These are phyloP conservation scores for Paracoccidioides brasiliensis DNA, from an alignment of 2,329 filamentous ascomycete genomes.

Conservation along the genomic window DNA sequence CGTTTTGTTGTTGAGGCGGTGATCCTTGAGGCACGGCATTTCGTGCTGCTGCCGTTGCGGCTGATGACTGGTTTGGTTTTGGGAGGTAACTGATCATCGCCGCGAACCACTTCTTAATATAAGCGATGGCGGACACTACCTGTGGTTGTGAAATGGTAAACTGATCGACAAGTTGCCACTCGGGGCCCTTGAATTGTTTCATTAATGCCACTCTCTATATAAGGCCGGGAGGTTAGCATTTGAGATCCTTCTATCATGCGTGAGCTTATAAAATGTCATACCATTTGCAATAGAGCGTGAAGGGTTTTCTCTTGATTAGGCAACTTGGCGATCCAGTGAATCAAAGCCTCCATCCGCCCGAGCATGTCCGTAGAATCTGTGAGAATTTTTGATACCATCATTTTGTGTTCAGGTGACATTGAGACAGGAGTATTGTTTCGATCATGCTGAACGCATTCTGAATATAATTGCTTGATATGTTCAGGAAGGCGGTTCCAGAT, in stretches of 20 bases:
- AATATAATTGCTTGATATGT: slow-evolving; percentile 26
- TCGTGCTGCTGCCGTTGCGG: slow-evolving; percentile 2
- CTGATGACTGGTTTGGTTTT: slow-evolving; percentile 10
- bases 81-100: slow-evolving; percentile 22
- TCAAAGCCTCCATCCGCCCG: slow-evolving; percentile 29
- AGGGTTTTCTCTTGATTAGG: slow-evolving; percentile 29
- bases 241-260: background rate
- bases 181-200: slow-evolving; percentile 32
- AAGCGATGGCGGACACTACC: slow-evolving; percentile 23
- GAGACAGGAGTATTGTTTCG: slow-evolving; percentile 20
- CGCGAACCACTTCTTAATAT: slow-evolving; percentile 31
- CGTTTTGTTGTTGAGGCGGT: slow-evolving; percentile 19
- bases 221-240: background rate
- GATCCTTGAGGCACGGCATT: slow-evolving; percentile 2
- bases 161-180: slow-evolving; percentile 32
- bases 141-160: slow-evolving; percentile 32
- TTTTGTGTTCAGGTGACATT: slow-evolving; percentile 28
- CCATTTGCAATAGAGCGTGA: slow-evolving; percentile 26
- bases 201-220: slow-evolving; percentile 32
- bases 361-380: slow-evolving; percentile 31
- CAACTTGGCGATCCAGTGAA: slow-evolving; percentile 27
- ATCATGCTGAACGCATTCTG: slow-evolving; percentile 24
- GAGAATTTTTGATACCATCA: slow-evolving; percentile 27
- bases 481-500: slow-evolving; percentile 29
- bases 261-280: slow-evolving; percentile 12